A percentile compares a stretch with the other conserved stretches of the same genome.
These are phyloP conservation scores for Chaetomiaceae sp. DNA, from an alignment of 2,329 filamentous ascomycete genomes.

Conservation along the genomic window DNA sequence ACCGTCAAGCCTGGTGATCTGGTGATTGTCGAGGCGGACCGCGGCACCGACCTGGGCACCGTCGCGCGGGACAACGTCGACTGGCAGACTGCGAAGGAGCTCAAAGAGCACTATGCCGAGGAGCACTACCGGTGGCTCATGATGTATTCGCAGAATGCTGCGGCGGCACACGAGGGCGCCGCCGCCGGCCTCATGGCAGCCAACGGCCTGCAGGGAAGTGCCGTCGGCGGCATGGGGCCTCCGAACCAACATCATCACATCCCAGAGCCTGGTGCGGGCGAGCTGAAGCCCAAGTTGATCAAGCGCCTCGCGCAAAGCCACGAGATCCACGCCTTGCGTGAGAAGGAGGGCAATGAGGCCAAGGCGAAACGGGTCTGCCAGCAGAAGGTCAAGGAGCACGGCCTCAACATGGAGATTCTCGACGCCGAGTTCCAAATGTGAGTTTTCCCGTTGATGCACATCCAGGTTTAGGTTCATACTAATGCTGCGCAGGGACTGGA, in stretches of 20 bases:
- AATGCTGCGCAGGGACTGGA: constrained; percentile 71
- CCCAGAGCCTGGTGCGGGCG: constrained; percentile 65
- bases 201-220: constrained; percentile 61
- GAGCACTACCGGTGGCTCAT: constrained; percentile 98
- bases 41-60: constrained; percentile 90
- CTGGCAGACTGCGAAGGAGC: constrained; percentile 79
- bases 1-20: constrained; percentile 87
- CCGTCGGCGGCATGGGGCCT: constrained; percentile 74
- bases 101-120: constrained; percentile 87
- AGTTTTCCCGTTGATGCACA: constrained; percentile 37
- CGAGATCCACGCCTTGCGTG: constrained; percentile 81
- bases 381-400: constrained; percentile 92
- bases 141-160: constrained; percentile 88
- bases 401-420: constrained; percentile 95
- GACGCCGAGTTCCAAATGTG: constrained; percentile 99
- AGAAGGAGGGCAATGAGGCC: constrained; percentile 96
- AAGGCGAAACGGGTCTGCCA: constrained; percentile 96
- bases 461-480: not conserved
- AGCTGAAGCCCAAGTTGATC: constrained; percentile 93
- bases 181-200: constrained; percentile 60
- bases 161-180: constrained; percentile 55
- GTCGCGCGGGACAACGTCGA: constrained; percentile 85
- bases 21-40: constrained; percentile 96
- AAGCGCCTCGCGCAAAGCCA: constrained; percentile 89
- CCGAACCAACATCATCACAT: constrained; percentile 63